These are phyloP conservation scores for Populus tomentosa DNA, from an alignment of 441 rosid species.

Conservation along the genomic window DNA sequence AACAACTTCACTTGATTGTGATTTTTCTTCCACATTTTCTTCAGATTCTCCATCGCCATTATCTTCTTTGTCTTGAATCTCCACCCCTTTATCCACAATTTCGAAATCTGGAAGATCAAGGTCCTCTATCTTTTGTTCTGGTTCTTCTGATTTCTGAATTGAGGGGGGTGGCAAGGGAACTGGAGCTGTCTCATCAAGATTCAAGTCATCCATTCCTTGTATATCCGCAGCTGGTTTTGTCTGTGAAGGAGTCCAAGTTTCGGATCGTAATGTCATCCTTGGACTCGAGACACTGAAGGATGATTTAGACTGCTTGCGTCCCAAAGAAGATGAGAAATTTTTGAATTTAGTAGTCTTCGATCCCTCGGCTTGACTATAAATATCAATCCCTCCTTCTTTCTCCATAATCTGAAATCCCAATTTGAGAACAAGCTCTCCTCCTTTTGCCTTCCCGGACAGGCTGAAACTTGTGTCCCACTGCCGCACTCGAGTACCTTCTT, in stretches of 20 bases:
- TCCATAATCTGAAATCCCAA: slow-evolving; percentile 93
- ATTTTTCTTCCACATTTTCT: slow-evolving; percentile 33
- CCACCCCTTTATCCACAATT: slow-evolving; percentile 86
- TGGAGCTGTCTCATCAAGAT: slow-evolving; percentile 72
- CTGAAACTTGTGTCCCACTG: slow-evolving; percentile 82
- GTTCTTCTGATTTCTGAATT: slow-evolving; percentile 36
- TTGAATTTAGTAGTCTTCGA: slow-evolving; percentile 38
- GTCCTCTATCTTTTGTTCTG: slow-evolving; percentile 49
- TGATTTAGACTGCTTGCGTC: slow-evolving; percentile 68
- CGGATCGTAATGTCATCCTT: slow-evolving; percentile 49
- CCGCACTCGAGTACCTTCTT: slow-evolving; percentile 69
- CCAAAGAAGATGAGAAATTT: slow-evolving; percentile 47
- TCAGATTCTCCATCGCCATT: slow-evolving; percentile 35
- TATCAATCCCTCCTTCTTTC: slow-evolving; percentile 85
- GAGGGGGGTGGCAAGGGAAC: slow-evolving; percentile 20
- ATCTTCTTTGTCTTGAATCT: slow-evolving; percentile 54
- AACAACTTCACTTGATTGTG: slow-evolving; percentile 51
- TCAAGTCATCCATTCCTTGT: slow-evolving; percentile 77
- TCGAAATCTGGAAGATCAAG: slow-evolving; percentile 73
- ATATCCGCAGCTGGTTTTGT: slow-evolving; percentile 39
- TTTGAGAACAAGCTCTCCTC: slow-evolving; percentile 74
- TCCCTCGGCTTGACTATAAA: slow-evolving; percentile 55
- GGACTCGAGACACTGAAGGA: slow-evolving; percentile 94
- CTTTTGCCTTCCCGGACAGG: slow-evolving; percentile 88
- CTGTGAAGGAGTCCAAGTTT: slow-evolving; percentile 63